A percentile compares a stretch with the other conserved stretches of the same genome.
These are phyloP conservation scores for Elsinoe ampelina DNA, from an alignment of 2,329 filamentous ascomycete genomes.

Conservation along the genomic window DNA sequence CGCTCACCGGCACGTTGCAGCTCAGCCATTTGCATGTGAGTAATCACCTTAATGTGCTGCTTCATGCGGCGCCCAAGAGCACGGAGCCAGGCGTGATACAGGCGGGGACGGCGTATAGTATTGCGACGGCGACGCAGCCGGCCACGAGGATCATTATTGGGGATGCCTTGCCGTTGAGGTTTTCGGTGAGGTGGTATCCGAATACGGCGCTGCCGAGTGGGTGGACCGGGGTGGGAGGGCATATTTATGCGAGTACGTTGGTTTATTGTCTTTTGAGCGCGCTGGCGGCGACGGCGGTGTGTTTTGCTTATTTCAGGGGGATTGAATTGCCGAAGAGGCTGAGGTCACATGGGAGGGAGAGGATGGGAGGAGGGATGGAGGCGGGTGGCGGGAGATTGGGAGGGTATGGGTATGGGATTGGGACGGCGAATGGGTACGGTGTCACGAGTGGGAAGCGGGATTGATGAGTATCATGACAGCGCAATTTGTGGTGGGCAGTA, in stretches of 20 bases:
- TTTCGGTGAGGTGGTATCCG: constrained; percentile 82
- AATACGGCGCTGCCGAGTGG: constrained; percentile 56
- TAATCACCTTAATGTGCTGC: constrained; percentile 78
- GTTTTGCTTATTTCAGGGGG: constrained; percentile 46
- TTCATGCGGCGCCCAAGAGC: constrained; percentile 55
- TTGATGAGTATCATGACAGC: constrained; percentile 17
- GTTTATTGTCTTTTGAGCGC: constrained; percentile 42
- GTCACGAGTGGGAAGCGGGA: constrained; percentile 37
- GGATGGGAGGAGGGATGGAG: constrained; percentile 26
- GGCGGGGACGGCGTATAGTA: constrained; percentile 78
- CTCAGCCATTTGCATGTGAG: constrained; percentile 82
- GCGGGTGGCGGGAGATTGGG: constrained; percentile 31
- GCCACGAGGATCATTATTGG: constrained; percentile 69
- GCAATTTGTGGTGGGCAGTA: not conserved
- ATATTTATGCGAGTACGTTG: constrained; percentile 41
- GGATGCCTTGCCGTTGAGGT: constrained; percentile 67
- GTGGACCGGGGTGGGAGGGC: constrained; percentile 44
- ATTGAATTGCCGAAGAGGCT: constrained; percentile 43
- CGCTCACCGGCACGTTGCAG: constrained; percentile 81
- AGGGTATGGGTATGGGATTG: constrained; percentile 35
- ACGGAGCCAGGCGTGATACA: constrained; percentile 64
- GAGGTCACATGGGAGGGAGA: constrained; percentile 50
- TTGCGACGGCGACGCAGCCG: constrained; percentile 50
- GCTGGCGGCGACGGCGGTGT: constrained; percentile 40
- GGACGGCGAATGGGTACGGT: constrained; percentile 32